Evolutionary conservation across 345 rosid genomes (phyloP).

Genomic region (Lagerstroemia speciosa): DNA sequence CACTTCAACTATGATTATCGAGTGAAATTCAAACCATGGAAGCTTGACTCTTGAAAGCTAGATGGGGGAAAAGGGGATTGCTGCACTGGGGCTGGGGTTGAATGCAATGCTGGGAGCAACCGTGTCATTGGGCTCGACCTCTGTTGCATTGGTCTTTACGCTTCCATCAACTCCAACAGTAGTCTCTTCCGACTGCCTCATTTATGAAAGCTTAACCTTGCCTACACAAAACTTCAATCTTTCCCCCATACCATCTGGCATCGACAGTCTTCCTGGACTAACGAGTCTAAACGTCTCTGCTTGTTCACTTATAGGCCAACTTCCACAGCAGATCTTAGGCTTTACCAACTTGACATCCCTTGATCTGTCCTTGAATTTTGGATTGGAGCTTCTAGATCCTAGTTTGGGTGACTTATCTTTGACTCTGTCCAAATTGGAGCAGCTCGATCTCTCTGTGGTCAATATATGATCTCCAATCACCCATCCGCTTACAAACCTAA

Average conservation of each 20-base stretch:
- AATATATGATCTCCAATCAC: slow-evolving; percentile 3
- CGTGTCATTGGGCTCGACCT: slow-evolving; percentile 16
- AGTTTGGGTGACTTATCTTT: neutral
- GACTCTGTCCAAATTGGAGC: slow-evolving; percentile 10
- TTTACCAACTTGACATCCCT: slow-evolving; percentile 15
- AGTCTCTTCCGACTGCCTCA: slow-evolving; percentile 17
- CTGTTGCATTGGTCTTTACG: slow-evolving; percentile 9
- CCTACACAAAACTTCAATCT: slow-evolving; percentile 1
- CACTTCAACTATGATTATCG: too few species aligned
- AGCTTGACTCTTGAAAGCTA: neutral
- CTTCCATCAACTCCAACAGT: slow-evolving; percentile 11
- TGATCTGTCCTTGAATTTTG: slow-evolving; percentile 10
- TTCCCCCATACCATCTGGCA: slow-evolving; percentile 2
- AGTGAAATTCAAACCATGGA: slow-evolving; percentile 6
- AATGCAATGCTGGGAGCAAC: slow-evolving; percentile 10
- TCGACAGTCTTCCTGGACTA: slow-evolving; percentile 9
- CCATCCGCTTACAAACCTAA: neutral
- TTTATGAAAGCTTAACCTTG: slow-evolving; percentile 17
- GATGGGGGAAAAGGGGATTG: neutral
- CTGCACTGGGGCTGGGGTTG: slow-evolving; percentile 8
- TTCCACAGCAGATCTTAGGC: slow-evolving; percentile 14
- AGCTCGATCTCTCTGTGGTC: slow-evolving; percentile 5
- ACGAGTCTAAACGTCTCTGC: slow-evolving; percentile 13
- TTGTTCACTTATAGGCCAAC: slow-evolving; percentile 9
- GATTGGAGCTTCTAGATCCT: slow-evolving; percentile 1